A percentile compares a stretch with the other conserved stretches of the same genome.
These are phyloP conservation scores for Claviceps maximensis DNA, from an alignment of 2,329 filamentous ascomycete genomes.

Conservation along the genomic window DNA sequence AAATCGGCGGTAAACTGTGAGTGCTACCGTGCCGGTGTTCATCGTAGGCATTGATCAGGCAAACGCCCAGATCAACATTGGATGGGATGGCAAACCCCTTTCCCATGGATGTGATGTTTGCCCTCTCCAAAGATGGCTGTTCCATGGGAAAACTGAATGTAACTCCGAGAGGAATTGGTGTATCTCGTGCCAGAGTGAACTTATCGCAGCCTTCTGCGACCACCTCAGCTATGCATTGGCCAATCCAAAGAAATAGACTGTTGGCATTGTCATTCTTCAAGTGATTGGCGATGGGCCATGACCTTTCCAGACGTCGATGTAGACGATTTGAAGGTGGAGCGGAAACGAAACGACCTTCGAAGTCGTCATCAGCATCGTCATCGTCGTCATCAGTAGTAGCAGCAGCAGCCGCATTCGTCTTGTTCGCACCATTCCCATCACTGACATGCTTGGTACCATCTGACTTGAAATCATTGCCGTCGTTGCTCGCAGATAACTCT, in stretches of 20 bases:
- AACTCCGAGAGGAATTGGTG: constrained; percentile 49
- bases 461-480: constrained; percentile 6
- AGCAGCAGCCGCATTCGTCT: constrained; percentile 1
- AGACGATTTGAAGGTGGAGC: constrained; percentile 24
- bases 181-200: constrained; percentile 27
- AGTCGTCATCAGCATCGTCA: constrained; percentile 3
- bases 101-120: constrained; percentile 54
- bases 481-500: constrained; percentile 34
- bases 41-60: constrained; percentile 46
- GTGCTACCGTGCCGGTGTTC: constrained; percentile 29
- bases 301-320: constrained; percentile 49
- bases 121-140: constrained; percentile 48
- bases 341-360: neutral
- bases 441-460: neutral
- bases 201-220: constrained; percentile 42
- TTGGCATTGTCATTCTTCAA: constrained; percentile 63
- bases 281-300: constrained; percentile 62
- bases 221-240: constrained; percentile 60
- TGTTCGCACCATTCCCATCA: neutral
- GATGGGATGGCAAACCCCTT: constrained; percentile 54
- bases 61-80: constrained; percentile 45
- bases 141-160: constrained; percentile 61
- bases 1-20: constrained; percentile 47
- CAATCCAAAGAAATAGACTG: constrained; percentile 71
- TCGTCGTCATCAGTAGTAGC: no score